These are phyloP conservation scores for Aphanomyces cochlioides DNA, from an alignment of 352 stramenopile species.

Conservation along the genomic window DNA sequence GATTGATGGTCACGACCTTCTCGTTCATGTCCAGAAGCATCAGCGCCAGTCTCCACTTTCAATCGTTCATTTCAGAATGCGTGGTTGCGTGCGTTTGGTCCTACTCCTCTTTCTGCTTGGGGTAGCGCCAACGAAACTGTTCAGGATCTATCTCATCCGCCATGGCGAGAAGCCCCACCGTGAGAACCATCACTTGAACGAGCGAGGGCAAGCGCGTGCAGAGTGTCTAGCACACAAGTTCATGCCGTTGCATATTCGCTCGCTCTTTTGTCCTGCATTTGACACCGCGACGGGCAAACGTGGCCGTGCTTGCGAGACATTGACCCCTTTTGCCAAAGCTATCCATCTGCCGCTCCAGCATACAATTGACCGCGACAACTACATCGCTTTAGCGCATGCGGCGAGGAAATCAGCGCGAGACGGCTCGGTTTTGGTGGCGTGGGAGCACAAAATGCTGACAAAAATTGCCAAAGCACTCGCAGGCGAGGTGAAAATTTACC, in stretches of 20 bases:
- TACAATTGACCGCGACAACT: neutral
- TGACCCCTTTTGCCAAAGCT: neutral
- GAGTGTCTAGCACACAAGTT: neutral
- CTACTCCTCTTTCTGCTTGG: no score
- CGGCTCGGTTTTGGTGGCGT: neutral
- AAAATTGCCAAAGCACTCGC: neutral
- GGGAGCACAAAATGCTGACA: neutral
- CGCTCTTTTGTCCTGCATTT: neutral
- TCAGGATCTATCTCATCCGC: neutral
- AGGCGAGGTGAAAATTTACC: neutral
- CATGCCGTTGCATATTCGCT: neutral
- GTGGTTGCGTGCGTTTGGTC: no score
- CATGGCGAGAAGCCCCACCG: neutral
- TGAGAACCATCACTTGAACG: neutral
- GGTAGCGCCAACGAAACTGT: no score
- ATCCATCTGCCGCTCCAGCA: neutral
- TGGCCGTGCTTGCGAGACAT: neutral
- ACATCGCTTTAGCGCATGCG: neutral
- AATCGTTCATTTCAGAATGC: no score
- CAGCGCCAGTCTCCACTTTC: no score
- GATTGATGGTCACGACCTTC: no score
- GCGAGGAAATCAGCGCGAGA: neutral
- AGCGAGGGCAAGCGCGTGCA: neutral
- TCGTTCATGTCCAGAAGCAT: no score
- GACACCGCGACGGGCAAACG: neutral